Evolutionary conservation across 495 filamentous ascomycete genomes (phyloP), one percentile per base, ranked within the genome.

Genomic region (Cryomyces antarcticus): DNA sequence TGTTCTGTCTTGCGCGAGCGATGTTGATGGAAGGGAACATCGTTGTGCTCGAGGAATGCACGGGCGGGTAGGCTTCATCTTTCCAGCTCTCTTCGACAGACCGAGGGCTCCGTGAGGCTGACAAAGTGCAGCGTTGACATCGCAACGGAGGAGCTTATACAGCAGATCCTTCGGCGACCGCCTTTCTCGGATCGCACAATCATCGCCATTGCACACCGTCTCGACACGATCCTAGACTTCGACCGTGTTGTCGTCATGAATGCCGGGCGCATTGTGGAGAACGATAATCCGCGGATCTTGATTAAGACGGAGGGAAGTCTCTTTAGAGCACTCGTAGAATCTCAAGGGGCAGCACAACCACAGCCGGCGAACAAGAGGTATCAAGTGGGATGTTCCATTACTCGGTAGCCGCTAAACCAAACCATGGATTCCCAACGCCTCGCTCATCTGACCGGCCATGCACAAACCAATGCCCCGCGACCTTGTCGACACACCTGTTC

Each of bases 91-190:
- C 7, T 11, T 35, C 9, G 5, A 17, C 30, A 35, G 12, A 10
- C 4, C 7, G 6, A 10, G 30, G 31, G 10, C n/a, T 31, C 17
- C 1, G 11, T 9, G 12, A 7, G 17, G 36, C 41, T 43, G 28
- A 37, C 28, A 13, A 6, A 6, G 30, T 39, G 30, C 31, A 39
- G 35, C 45, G 70, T 75, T 46, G 71, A 75, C 42, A 64, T 64
- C 30, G 63, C 70, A 46, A 73, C 71, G 13, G 71, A 73, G 43
- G 54, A 58, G 41, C 59, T 61, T 24, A 68, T 75, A 41, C 68
- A 71, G 51, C 50, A 53, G 5, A 59, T 70, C 2, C 48, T 75
- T 30, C 59, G 64, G 6, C 17, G 45, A 31, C 40, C 55, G 50
- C 17, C 17, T 24, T 60, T 61, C 27, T 43, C 46, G 4, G 59